Percentiles rank a stretch among this genome's conserved stretches.
Conservation (phyloP, 169 alveolate genomes). For the Toxoplasma gondii region DNA sequence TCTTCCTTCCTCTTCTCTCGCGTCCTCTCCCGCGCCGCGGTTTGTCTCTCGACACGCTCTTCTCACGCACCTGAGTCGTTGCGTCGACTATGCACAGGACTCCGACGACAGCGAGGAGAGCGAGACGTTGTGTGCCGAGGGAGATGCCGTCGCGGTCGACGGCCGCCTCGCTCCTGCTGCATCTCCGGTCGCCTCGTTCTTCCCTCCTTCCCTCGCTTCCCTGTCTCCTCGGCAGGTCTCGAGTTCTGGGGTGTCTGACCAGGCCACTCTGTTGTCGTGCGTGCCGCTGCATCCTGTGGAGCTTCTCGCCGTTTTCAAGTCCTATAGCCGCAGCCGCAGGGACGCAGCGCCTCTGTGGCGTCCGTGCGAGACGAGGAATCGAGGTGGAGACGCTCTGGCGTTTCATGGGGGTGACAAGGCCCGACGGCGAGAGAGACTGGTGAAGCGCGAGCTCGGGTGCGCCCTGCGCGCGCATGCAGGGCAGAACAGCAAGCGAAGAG, state of each 20-base stretch:
- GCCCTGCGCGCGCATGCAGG: conserved; percentile 25
- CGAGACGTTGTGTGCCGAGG: not conserved
- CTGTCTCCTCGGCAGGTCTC: not conserved
- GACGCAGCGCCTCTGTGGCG: conserved; percentile 5
- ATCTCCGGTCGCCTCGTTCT: not conserved
- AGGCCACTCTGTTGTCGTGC: conserved; percentile 40
- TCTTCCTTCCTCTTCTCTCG: not conserved
- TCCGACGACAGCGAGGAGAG: conserved; percentile 8
- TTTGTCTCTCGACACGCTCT: conserved; percentile 24
- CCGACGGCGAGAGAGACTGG: not conserved
- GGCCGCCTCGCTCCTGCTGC: not conserved
- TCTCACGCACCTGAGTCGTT: conserved; percentile 37
- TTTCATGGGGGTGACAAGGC: not conserved
- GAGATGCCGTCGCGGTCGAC: not conserved
- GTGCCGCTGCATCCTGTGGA: conserved; percentile 66
- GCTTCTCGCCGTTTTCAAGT: conserved; percentile 41
- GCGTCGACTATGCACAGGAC: conserved; percentile 38
- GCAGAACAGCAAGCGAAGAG: not conserved
- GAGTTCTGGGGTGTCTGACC: not conserved
- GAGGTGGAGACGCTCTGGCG: no score
- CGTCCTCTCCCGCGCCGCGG: not conserved
- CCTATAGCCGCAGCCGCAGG: not conserved
- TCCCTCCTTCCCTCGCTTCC: not conserved
- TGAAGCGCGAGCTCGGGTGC: conserved; percentile 42
- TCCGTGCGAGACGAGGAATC: not conserved